These are phyloP conservation scores for Takakia lepidozioides DNA, from an alignment of 225 moss, liverwort and hornwort species.

Conservation along the genomic window DNA sequence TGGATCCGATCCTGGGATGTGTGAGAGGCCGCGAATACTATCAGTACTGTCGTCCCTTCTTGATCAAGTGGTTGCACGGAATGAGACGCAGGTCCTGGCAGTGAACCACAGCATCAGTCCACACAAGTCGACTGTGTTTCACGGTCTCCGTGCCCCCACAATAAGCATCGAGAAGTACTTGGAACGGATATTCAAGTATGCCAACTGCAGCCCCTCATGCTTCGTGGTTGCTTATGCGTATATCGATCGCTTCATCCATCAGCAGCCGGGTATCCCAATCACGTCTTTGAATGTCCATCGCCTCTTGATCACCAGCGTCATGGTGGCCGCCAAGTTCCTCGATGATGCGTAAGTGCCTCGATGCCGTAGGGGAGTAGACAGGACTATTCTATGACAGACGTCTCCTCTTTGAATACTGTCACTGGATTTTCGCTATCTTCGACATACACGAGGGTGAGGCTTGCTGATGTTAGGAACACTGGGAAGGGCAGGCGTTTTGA, in stretches of 20 bases:
- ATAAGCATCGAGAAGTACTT: conserved; percentile 51
- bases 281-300: conserved; percentile 49
- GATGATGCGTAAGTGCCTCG: conserved; percentile 38
- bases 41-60: conserved; percentile 38
- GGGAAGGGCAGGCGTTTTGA: background rate
- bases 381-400: too few relatives aligned
- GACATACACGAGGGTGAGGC: background rate
- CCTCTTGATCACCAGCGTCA: conserved; percentile 43
- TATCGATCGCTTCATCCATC: conserved; percentile 45
- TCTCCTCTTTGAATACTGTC: too few relatives aligned
- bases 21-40: conserved; percentile 39
- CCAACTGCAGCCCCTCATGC: conserved; percentile 52
- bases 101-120: conserved; percentile 27
- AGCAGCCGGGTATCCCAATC: conserved; percentile 45
- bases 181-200: conserved; percentile 51
- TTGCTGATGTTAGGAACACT: background rate
- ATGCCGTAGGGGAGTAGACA: background rate
- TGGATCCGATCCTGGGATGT: too few relatives aligned
- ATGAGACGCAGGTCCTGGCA: conserved; percentile 32
- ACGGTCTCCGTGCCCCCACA: conserved; percentile 44
- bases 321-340: conserved; percentile 57
- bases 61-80: conserved; percentile 38
- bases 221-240: conserved; percentile 52
- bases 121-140: conserved; percentile 46
- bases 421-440: background rate